phyloP scores from a whole-genome alignment of 768 basidiomycete species.

The Pleurotus citrinopileatus region DNA sequence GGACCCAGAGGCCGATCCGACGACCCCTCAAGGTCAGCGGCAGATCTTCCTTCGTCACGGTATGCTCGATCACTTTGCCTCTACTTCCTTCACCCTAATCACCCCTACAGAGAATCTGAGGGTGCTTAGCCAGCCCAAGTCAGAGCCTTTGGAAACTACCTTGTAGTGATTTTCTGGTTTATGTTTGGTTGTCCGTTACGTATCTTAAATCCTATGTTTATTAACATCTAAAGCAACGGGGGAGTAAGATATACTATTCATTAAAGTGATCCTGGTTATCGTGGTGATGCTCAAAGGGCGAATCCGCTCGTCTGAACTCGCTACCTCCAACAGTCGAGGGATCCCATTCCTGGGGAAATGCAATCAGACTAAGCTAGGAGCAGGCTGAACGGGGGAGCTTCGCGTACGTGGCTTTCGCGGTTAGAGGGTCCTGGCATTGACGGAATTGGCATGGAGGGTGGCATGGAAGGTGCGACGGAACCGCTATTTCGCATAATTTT shows the following conservation, averaged over 20 bases:
- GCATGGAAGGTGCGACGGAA: conserved; percentile 22
- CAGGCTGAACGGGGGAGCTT: background rate
- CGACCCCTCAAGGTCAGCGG: conserved; percentile 68
- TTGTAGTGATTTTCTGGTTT: background rate
- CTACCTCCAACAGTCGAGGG: conserved; percentile 26
- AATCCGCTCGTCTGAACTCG: conserved; percentile 30
- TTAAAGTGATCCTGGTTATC: conserved; percentile 11
- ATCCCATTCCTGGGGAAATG: conserved; percentile 29
- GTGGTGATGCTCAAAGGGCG: conserved; percentile 39
- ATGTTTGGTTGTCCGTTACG: background rate
- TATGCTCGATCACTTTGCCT: conserved; percentile 25
- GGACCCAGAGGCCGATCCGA: conserved; percentile 60
- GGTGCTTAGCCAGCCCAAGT: conserved; percentile 13
- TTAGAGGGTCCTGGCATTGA: conserved; percentile 12
- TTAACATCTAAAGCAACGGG: background rate
- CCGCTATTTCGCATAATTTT: conserved; percentile 47
- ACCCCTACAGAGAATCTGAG: conserved; percentile 11
- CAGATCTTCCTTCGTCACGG: conserved; percentile 85
- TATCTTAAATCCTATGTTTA: background rate
- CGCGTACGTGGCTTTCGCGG: conserved; percentile 27
- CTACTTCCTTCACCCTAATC: background rate
- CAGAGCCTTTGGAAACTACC: background rate
- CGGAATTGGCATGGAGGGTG: conserved; percentile 28
- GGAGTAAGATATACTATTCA: background rate
- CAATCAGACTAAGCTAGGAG: background rate